These are phyloP conservation scores for Leishmania amazonensis DNA, from an alignment of 208 protist species.

Conservation along the genomic window DNA sequence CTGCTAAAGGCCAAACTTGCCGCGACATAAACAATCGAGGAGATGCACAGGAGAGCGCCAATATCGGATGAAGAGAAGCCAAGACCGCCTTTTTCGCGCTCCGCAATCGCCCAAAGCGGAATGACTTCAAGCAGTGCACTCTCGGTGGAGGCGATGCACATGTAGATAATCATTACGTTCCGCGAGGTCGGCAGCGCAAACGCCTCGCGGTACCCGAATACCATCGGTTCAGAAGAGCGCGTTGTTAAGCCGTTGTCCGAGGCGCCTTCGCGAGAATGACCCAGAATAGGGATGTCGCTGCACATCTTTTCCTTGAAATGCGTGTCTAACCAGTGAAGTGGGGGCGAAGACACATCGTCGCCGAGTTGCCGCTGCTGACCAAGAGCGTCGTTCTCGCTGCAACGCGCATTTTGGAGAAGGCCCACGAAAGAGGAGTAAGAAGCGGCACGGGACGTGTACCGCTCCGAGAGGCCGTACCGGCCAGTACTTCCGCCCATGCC, in stretches of 20 bases:
- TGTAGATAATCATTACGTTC: constrained; percentile 57
- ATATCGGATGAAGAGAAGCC: constrained; percentile 36
- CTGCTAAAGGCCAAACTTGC: constrained; percentile 52
- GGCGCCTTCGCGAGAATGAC: not conserved
- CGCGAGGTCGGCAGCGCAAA: constrained; percentile 43
- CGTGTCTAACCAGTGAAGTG: not conserved
- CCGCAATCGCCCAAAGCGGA: constrained; percentile 64
- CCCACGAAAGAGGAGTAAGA: not conserved
- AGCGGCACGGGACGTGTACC: not conserved
- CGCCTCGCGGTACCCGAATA: constrained; percentile 58
- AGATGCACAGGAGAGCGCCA: constrained; percentile 51
- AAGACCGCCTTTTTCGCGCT: constrained; percentile 45
- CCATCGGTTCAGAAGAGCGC: not conserved
- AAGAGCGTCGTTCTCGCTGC: constrained; percentile 5
- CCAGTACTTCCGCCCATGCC: not conserved
- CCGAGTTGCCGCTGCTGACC: not conserved
- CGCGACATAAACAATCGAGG: constrained; percentile 48
- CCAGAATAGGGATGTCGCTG: not conserved
- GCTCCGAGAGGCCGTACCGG: not conserved
- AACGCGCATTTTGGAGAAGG: constrained; percentile 16
- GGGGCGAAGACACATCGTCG: not conserved
- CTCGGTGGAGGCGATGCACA: constrained; percentile 56
- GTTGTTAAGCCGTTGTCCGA: not conserved
- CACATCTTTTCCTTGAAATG: not conserved
- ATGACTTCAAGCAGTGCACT: constrained; percentile 55